Conservation (phyloP, 495 filamentous ascomycete genomes). For the Penicillium egyptiacum region DNA sequence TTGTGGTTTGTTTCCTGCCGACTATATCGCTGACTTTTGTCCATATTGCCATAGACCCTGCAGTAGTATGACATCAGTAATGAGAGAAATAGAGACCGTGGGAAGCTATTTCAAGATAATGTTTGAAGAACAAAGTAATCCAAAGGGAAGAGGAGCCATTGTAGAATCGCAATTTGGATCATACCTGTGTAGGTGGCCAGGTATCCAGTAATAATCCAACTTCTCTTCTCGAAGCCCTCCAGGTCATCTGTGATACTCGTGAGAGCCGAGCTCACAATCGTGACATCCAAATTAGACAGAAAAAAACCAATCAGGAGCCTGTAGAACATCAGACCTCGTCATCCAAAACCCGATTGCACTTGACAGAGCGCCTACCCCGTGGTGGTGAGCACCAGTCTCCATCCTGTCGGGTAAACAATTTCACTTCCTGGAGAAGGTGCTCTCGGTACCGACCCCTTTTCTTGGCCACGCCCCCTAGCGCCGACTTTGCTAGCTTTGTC, state of each 20-base stretch:
- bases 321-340: background rate
- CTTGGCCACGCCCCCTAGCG: constrained; percentile 13
- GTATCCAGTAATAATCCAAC: constrained; percentile 60
- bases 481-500: constrained; percentile 10
- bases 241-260: constrained; percentile 58
- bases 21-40: constrained; percentile 62
- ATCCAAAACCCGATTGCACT: background rate
- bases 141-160: background rate
- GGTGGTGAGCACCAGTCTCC: constrained; percentile 42
- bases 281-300: constrained; percentile 61
- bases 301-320: constrained; percentile 58
- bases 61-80: background rate
- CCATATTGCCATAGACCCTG: constrained; percentile 57
- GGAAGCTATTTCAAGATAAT: background rate
- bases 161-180: background rate
- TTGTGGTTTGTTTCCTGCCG: constrained; percentile 51
- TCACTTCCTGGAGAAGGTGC: constrained; percentile 29
- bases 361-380: constrained; percentile 31
- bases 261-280: constrained; percentile 63
- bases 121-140: background rate
- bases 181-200: constrained; percentile 56
- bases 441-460: constrained; percentile 31
- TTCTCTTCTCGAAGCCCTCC: constrained; percentile 50
- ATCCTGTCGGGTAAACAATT: constrained; percentile 45
- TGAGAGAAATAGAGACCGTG: background rate